These are phyloP conservation scores for Ustilaginoidea virens DNA, from an alignment of 2,329 filamentous ascomycete species.

Conservation along the genomic window DNA sequence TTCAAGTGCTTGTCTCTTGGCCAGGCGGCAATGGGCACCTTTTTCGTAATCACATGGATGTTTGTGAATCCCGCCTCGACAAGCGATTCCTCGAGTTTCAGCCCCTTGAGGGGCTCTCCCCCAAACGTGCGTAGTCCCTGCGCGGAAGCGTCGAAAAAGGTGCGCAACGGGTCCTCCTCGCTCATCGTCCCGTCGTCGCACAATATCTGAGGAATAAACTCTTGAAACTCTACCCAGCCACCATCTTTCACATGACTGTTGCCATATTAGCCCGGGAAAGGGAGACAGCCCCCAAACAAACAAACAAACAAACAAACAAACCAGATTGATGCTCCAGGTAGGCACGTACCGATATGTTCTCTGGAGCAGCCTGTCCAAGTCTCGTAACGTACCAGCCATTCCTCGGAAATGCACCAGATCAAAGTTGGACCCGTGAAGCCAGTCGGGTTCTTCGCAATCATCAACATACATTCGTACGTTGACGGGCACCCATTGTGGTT, in stretches of 20 bases:
- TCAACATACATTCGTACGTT: slow-evolving; percentile 49
- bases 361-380: slow-evolving; percentile 31
- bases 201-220: slow-evolving; percentile 23
- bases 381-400: slow-evolving; percentile 33
- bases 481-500: slow-evolving; percentile 34
- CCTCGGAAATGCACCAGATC: slow-evolving; percentile 39
- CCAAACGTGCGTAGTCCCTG: slow-evolving; percentile 20
- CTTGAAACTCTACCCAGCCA: slow-evolving; percentile 37
- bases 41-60: slow-evolving; percentile 24
- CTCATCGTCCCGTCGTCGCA: slow-evolving; percentile 30
- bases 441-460: slow-evolving; percentile 41
- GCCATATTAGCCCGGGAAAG: no score
- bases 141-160: slow-evolving; percentile 17
- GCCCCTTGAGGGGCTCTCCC: slow-evolving; percentile 20
- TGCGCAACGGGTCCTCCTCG: slow-evolving; percentile 20
- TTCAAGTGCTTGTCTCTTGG: slow-evolving; percentile 23
- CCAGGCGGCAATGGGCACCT: slow-evolving; percentile 31
- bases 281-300: no score
- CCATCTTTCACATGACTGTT: slow-evolving; percentile 26
- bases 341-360: slow-evolving; percentile 18
- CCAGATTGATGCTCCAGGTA: no score
- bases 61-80: slow-evolving; percentile 27
- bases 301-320: no score
- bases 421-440: slow-evolving; percentile 35
- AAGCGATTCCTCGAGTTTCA: slow-evolving; percentile 20